Evolutionary conservation across 768 basidiomycete species (phyloP).

Genomic region (Lyophyllum shimeji): DNA sequence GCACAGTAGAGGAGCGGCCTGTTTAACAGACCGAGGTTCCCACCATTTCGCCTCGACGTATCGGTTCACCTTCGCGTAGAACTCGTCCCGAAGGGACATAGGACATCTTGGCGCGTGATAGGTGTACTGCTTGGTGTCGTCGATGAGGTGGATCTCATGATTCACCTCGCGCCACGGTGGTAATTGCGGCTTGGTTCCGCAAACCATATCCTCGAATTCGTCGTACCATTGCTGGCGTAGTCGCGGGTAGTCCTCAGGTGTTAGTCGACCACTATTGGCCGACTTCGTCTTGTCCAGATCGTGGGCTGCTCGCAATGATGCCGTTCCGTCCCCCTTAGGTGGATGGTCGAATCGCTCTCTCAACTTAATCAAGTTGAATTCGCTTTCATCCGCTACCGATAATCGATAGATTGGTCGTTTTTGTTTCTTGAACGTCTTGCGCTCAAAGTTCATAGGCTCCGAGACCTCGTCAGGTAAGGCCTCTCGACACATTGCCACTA

Average conservation of each 20-base stretch:
- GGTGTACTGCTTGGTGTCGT: conserved; percentile 28
- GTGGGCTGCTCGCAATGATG: not conserved
- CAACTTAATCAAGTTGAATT: not conserved
- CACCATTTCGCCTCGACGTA: conserved; percentile 37
- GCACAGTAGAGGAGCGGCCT: conserved; percentile 26
- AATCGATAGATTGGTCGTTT: not conserved
- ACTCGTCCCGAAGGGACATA: conserved; percentile 23
- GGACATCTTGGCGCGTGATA: conserved; percentile 33
- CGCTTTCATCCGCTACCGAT: not conserved
- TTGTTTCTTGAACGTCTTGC: not conserved
- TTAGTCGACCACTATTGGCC: not conserved
- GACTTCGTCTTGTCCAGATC: not conserved
- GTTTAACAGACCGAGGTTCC: conserved; percentile 17
- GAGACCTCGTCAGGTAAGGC: not conserved
- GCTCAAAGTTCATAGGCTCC: not conserved
- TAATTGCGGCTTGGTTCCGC: conserved; percentile 19
- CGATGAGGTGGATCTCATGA: conserved; percentile 36
- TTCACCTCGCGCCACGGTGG: conserved; percentile 37
- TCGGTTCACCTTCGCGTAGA: conserved; percentile 29
- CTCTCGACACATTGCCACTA: not conserved
- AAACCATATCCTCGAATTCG: conserved; percentile 22
- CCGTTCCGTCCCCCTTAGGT: not conserved
- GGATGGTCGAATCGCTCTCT: not conserved
- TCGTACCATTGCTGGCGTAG: conserved; percentile 21
- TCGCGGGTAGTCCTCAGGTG: conserved; percentile 13